Evolutionary conservation across 176 grass and related monocot genomes (phyloP).

Genomic region (Dactylis glomerata): DNA sequence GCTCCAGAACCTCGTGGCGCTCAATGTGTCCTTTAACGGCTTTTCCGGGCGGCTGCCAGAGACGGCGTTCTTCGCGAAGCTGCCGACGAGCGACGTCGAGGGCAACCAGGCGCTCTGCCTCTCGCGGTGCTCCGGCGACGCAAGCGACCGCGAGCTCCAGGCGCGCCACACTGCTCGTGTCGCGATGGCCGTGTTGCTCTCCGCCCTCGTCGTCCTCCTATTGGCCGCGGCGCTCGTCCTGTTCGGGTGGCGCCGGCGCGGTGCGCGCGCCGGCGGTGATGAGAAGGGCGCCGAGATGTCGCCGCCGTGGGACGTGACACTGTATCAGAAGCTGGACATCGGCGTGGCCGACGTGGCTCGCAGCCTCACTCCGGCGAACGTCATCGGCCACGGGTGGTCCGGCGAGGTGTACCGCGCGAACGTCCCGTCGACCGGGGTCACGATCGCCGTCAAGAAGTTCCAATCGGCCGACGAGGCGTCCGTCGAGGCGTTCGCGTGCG

Average conservation of each 20-base stretch:
- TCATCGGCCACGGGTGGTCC: slow-evolving; percentile 68
- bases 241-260: slow-evolving; percentile 29
- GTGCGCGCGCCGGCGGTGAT: background rate
- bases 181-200: slow-evolving; percentile 62
- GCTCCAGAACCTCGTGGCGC: slow-evolving; percentile 59
- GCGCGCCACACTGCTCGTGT: slow-evolving; percentile 45
- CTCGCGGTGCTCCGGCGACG: slow-evolving; percentile 55
- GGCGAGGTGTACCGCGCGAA: slow-evolving; percentile 67
- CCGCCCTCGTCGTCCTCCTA: slow-evolving; percentile 46
- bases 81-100: slow-evolving; percentile 68
- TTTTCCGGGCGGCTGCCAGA: slow-evolving; percentile 52
- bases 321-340: slow-evolving; percentile 92
- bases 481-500: slow-evolving; percentile 54
- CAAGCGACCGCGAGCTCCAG: background rate
- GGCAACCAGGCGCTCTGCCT: slow-evolving; percentile 76
- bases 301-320: slow-evolving; percentile 84
- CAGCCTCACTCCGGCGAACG: slow-evolving; percentile 62
- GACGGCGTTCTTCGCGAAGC: slow-evolving; percentile 75
- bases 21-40: slow-evolving; percentile 56
- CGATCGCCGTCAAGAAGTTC: slow-evolving; percentile 83
- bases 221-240: slow-evolving; percentile 35
- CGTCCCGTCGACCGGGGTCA: slow-evolving; percentile 36
- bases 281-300: slow-evolving; percentile 56
- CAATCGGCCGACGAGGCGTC: slow-evolving; percentile 57
- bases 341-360: slow-evolving; percentile 52